Evolutionary conservation across 1,284 basidiomycete species (phyloP), one percentile per base, ranked within the genome.

Genomic region (Ustilago trichophora): DNA sequence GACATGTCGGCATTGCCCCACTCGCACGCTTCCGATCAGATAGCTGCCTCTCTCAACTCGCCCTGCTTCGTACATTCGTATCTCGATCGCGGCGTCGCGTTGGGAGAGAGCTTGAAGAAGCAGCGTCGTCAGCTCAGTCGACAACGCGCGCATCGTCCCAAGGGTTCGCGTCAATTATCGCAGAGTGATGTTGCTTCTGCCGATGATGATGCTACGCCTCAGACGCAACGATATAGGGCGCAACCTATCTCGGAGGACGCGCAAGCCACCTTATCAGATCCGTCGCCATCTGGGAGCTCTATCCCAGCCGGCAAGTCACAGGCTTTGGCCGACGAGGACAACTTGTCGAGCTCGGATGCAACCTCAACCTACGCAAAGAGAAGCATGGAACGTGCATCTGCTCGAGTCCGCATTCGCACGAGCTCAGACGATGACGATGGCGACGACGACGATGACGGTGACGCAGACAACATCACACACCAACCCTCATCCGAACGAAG

Each of bases 21-120:
- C 29, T 32, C 44, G 3, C 48, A 50, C 18, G 9, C 57, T 15
- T 34, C 57, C 12, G 52, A 52, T 9, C 64, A 60, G 21, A 12
- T 52, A 4, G 15, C 53, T 21, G 27, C 50, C 15, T 43, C 51
- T 10, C 40, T 70, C 24, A 57, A 45, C 31, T 64, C 66, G n/a
- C 73, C 73, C 5, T 75, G 73, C 41, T 75, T 74, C 25, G 71
- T 75, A n/a, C 73, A 75, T 33, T 74, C 72, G 2, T 65, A 73
- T 29, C 56, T 75, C 18, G 73, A 75, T 34, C 58, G 52, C 16
- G 73, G 58, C 13, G 60, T 75, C 5, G 57, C 60, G 10, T 59
- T 62, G 8, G 66, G 64, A n/a, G 66, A 72, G 13, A 47, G 34
- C 16, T 54, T 69, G 44, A 68, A 68, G 45, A 68, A 62, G 54